Percentiles rank a stretch among this genome's conserved stretches.
These are phyloP conservation scores for Moricandia moricandioides DNA, from an alignment of 345 rosid species.

Conservation along the genomic window DNA sequence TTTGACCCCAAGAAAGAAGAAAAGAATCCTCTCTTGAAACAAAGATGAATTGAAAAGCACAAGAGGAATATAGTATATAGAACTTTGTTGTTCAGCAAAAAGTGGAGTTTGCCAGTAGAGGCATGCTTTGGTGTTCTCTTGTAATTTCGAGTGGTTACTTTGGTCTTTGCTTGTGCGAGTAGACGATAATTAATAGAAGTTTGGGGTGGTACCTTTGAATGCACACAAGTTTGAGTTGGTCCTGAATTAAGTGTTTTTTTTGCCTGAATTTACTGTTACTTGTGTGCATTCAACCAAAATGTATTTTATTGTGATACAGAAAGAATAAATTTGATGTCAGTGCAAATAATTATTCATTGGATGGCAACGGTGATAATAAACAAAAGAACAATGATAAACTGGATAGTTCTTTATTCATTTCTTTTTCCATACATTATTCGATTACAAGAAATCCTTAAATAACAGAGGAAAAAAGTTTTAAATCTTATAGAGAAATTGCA, in stretches of 20 bases:
- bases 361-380: background rate
- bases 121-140: constrained; percentile 11
- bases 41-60: background rate
- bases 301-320: background rate
- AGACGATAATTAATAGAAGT: background rate
- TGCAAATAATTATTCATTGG: background rate
- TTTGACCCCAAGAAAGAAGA: background rate
- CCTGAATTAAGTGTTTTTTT: background rate
- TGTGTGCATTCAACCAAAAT: background rate
- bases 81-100: background rate
- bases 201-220: too few relatives aligned
- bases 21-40: background rate
- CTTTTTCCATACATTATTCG: too few relatives aligned
- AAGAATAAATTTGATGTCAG: background rate
- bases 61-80: background rate
- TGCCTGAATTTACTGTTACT: background rate
- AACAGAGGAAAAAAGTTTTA: too few relatives aligned
- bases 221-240: too few relatives aligned
- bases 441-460: too few relatives aligned
- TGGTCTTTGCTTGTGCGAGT: background rate
- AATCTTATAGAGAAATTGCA: too few relatives aligned
- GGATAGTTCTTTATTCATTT: too few relatives aligned
- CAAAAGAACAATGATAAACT: too few relatives aligned
- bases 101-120: background rate
- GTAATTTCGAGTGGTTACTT: background rate